Evolutionary conservation across 2,329 filamentous ascomycete genomes (phyloP).

Genomic region (Juglanconis sp.): DNA sequence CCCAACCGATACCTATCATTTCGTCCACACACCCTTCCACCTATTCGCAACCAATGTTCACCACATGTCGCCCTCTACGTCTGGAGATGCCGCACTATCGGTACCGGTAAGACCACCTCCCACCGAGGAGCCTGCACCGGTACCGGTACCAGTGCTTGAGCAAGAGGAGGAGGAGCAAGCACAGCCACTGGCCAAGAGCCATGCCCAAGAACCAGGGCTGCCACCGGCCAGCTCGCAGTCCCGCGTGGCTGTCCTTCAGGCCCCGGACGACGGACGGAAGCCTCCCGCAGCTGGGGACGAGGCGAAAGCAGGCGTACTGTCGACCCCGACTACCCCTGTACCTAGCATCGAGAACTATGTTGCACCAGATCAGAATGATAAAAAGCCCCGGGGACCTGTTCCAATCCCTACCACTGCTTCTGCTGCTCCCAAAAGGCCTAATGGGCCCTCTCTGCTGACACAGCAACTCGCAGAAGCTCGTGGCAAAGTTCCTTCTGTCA

Average conservation of each 20-base stretch:
- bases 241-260: not conserved
- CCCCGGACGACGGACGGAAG: constrained; percentile 11
- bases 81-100: constrained; percentile 52
- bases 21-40: constrained; percentile 26
- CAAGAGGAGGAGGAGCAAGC: constrained; percentile 1
- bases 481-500: constrained; percentile 38
- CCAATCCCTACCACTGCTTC: constrained; percentile 22
- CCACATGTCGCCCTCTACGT: constrained; percentile 54
- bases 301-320: constrained; percentile 10
- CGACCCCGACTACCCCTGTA: constrained; percentile 17
- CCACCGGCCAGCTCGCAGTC: not conserved
- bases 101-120: constrained; percentile 22
- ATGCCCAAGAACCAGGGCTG: constrained; percentile 4
- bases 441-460: constrained; percentile 53
- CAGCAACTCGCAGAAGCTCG: constrained; percentile 58
- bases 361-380: constrained; percentile 19
- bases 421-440: constrained; percentile 39
- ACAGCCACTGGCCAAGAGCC: not conserved
- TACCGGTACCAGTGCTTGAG: constrained; percentile 21
- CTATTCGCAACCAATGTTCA: constrained; percentile 47
- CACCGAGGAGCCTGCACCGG: constrained; percentile 32
- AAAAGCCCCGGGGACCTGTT: constrained; percentile 16
- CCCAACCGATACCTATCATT: constrained; percentile 24
- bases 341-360: constrained; percentile 19
- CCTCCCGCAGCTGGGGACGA: constrained; percentile 10